Conservation (phyloP, 352 stramenopile genomes). For the Phytopythium mirpurense region DNA sequence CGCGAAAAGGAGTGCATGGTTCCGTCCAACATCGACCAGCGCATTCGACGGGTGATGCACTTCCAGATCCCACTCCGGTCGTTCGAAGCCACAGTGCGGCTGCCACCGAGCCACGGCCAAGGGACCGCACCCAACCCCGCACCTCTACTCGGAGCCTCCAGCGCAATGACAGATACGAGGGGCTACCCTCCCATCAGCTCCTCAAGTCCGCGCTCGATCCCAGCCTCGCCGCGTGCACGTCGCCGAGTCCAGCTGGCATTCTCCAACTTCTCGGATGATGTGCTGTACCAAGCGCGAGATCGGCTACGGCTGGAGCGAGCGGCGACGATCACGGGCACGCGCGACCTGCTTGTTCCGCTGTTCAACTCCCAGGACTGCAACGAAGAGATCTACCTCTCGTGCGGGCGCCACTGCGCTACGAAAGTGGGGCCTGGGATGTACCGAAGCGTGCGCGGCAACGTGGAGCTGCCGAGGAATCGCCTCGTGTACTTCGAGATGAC, state of each 20-base stretch:
- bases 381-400: slow-evolving; percentile 84
- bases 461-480: slow-evolving; percentile 56
- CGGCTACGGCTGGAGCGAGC: slow-evolving; percentile 67
- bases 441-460: slow-evolving; percentile 62
- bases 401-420: slow-evolving; percentile 72
- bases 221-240: slow-evolving; percentile 63
- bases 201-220: slow-evolving; percentile 77
- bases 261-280: slow-evolving; percentile 79
- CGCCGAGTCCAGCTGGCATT: slow-evolving; percentile 74
- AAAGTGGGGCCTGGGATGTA: slow-evolving; percentile 76
- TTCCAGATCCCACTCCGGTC: slow-evolving; percentile 81
- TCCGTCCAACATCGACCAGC: slow-evolving; percentile 73
- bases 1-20: slow-evolving; percentile 83
- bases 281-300: slow-evolving; percentile 79
- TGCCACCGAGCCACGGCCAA: slow-evolving; percentile 36
- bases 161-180: background rate
- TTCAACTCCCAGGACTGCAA: slow-evolving; percentile 82
- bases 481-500: slow-evolving; percentile 88
- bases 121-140: background rate
- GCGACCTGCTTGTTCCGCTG: slow-evolving; percentile 45
- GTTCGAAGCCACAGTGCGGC: slow-evolving; percentile 78
- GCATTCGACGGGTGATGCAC: slow-evolving; percentile 88
- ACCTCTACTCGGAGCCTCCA: background rate
- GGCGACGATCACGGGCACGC: slow-evolving; percentile 59
- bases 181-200: slow-evolving; percentile 16